phyloP scores from a whole-genome alignment of 352 stramenopile species.

The Globisporangium nagaii region DNA sequence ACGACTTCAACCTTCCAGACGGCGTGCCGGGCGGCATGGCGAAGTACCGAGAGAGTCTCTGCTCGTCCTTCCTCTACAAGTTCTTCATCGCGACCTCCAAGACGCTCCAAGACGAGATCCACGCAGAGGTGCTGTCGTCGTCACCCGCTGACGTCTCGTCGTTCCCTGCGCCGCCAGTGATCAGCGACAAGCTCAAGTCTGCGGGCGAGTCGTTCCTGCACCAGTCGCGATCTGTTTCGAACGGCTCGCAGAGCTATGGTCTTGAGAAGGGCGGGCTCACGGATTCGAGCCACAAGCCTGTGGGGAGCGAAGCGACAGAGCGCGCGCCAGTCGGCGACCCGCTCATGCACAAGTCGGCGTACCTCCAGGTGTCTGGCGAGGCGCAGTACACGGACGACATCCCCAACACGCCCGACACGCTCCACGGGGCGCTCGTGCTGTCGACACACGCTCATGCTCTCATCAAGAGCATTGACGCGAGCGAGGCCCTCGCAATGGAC shows the following conservation, averaged over 20 bases:
- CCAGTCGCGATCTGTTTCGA: slow-evolving; percentile 40
- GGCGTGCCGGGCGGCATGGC: slow-evolving; percentile 92
- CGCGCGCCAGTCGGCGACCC: slow-evolving; percentile 83
- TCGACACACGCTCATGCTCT: slow-evolving; percentile 71
- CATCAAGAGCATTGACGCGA: slow-evolving; percentile 86
- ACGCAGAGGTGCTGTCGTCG: slow-evolving; percentile 7
- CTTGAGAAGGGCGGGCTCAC: slow-evolving; percentile 57
- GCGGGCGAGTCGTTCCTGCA: slow-evolving; percentile 55
- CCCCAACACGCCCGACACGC: slow-evolving; percentile 69
- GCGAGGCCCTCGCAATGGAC: slow-evolving; percentile 71
- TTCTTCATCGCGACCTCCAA: slow-evolving; percentile 85
- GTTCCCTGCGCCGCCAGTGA: slow-evolving; percentile 18
- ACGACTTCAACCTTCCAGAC: slow-evolving; percentile 90
- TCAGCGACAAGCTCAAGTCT: slow-evolving; percentile 39
- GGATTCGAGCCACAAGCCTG: slow-evolving; percentile 51
- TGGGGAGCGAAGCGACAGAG: slow-evolving; percentile 29
- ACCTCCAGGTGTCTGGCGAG: slow-evolving; percentile 93
- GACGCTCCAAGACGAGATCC: slow-evolving; percentile 39
- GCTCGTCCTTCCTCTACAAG: slow-evolving; percentile 94
- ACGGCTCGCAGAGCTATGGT: slow-evolving; percentile 53
- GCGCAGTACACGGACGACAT: slow-evolving; percentile 96
- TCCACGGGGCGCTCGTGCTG: slow-evolving; percentile 92
- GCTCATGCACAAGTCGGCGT: slow-evolving; percentile 90
- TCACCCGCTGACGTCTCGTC: slow-evolving; percentile 3
- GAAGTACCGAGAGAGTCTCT: slow-evolving; percentile 92